Base-by-base conservation (phyloP, 2,329 filamentous ascomycete genomes). In the Scortechinia acanthostroma region DNA sequence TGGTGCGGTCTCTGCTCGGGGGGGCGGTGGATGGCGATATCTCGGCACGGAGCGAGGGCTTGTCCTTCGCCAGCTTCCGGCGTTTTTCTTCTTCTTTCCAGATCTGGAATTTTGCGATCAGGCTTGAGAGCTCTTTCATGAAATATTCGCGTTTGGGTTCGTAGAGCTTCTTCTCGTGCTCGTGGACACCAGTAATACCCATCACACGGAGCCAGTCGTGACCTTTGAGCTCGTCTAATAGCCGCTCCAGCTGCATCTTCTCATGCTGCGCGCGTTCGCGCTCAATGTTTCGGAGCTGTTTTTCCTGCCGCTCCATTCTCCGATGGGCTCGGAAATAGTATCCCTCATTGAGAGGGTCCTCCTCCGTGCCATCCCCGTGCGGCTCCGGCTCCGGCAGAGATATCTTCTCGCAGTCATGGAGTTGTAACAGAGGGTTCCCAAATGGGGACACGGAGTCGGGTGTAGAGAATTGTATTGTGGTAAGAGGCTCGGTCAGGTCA, bases 251-350 rank as follows among this genome's bases (percentile, higher is more conserved):
- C 17, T 10, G 10, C 6, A 13, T 13, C 35, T 40, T 40, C 20
- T 40, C 35, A 40, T 40, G 35, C 35, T 40, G 35, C 6, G 35
- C 35, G 6, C 35, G 10, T 6, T 40, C 35, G 6, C 35, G 35
- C 35, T 40, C 35, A 17, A 40, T 40, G 35, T 40, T 40, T 19
- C 35, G 35, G 6, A 40, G 17, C 20, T 40, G 35, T 40, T 40
- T 40, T 19, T 40, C 35, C 35, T 40, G 35, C 35, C 35, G 35
- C 20, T 40, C 35, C 6, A 40, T 6, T 40, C 17, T 40, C 13
- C 35, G 35, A 19, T 40, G 35, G 10, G 35, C 35, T 10, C 17
- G 10, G 35, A 40, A 40, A 40, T 40, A 40, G 10, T 6, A 10
- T 40, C 17, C 35, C 10, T 40, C 17, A 17, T 19, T 19, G 13